Percentiles rank a stretch among this genome's conserved stretches.
These are phyloP conservation scores for Alloteropsis semialata DNA, from an alignment of 176 grass and related monocot genomes.

Conservation along the genomic window DNA sequence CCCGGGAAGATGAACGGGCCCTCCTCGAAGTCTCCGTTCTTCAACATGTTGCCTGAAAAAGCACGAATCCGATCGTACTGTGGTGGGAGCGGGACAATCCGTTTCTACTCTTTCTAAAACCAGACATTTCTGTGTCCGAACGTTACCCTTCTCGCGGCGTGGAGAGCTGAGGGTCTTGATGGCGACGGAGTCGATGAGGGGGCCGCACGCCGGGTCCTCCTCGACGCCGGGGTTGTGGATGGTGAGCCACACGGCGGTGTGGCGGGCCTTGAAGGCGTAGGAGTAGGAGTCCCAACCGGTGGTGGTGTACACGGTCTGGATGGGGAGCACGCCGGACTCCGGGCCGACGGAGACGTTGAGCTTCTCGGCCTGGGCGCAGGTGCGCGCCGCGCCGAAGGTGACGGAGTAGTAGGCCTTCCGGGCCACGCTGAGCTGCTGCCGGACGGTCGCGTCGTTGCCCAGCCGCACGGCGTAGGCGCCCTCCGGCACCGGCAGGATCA, in stretches of 20 bases:
- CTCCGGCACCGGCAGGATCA: no score
- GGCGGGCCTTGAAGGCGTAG: conserved; percentile 40
- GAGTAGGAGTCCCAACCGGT: conserved; percentile 58
- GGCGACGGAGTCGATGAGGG: conserved; percentile 46
- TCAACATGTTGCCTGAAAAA: conserved; percentile 38
- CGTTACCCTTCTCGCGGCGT: neutral
- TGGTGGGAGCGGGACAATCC: neutral
- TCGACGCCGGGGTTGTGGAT: conserved; percentile 53
- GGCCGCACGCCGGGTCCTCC: conserved; percentile 53
- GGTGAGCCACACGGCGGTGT: conserved; percentile 24
- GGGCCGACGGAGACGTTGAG: conserved; percentile 39
- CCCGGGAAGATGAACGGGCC: conserved; percentile 41
- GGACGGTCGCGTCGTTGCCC: no score
- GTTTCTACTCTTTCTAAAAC: neutral
- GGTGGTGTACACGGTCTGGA: conserved; percentile 59
- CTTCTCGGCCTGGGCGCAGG: conserved; percentile 52
- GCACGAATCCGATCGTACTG: no score
- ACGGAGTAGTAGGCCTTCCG: conserved; percentile 40
- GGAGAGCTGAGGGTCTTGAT: conserved; percentile 36
- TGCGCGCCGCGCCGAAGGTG: conserved; percentile 60
- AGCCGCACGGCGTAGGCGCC: no score
- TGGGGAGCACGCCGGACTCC: conserved; percentile 44
- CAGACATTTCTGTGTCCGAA: neutral
- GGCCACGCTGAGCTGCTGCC: no score
- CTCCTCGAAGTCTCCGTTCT: conserved; percentile 61